Evolutionary conservation across 495 filamentous ascomycete species (phyloP), one percentile per base, ranked within the genome.

Genomic region (Patellaria atrata): DNA sequence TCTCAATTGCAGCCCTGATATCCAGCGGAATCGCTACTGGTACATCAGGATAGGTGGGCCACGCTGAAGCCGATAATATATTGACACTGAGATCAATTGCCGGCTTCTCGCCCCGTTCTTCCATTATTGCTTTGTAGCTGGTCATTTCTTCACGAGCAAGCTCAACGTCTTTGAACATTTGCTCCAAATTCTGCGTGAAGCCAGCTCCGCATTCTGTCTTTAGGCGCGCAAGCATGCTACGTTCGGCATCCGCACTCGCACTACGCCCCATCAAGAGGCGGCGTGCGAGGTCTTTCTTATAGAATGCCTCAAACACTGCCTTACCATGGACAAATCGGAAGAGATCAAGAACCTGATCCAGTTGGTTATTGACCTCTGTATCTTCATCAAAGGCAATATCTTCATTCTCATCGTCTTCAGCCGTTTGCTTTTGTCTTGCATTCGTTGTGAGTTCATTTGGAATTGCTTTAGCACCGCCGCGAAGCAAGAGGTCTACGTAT

Each of bases 111-210:
- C 61, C 60, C 11, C 64, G 60, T 31, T 65, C 60, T 22, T 63
- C 62, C 32, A 65, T 53, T 12, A 64, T 53, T 16, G 64, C 59
- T 39, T 72, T 84, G 60, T 85, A 94, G 0, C 77, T 74, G 3
- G 55, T 38, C 66, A 93, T 84, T 48, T 91, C 83, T 38, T 93
- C 86, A 22, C 74, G 71, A 9, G 77, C 79, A 33, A 94, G 65
- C 41, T 93, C 86, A 55, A 94, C 81, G 48, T 99, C 89, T 50
- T 92, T 94, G 63, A 99, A 96, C 89, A 99, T 99, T 22, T 83
- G 79, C 55, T 99, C 89, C 2, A 99, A 67, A 48, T 99, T 96
- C 46, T 93, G 82, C 1, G 91, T 96, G 52, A 96, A 96, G 43
- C 67, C 75, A 2, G 80, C 75, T 17, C 91, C 91, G 53, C 89